These are phyloP conservation scores for Vitis rupestris DNA, from an alignment of 164 flowering plant genomes.

Conservation along the genomic window DNA sequence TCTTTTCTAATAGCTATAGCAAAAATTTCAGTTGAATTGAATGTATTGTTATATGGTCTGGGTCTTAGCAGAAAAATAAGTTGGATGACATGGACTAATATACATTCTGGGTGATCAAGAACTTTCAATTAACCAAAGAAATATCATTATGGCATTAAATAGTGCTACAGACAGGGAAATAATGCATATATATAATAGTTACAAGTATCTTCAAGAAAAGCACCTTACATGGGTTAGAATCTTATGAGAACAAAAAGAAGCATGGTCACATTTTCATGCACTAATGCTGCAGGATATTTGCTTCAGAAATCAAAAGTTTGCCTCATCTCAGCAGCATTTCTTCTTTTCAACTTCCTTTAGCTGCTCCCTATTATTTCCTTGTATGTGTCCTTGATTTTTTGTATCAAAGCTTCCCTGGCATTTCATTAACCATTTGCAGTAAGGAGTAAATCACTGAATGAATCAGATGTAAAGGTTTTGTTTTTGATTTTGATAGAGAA, in stretches of 20 bases:
- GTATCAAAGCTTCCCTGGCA: slow-evolving; percentile 65
- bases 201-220: slow-evolving; percentile 9
- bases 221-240: slow-evolving; percentile 14
- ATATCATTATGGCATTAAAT: background rate
- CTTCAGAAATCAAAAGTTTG: background rate
- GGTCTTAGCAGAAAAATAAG: too few relatives aligned
- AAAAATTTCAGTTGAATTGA: too few relatives aligned
- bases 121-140: slow-evolving; percentile 6
- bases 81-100: too few relatives aligned
- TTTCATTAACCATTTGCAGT: background rate
- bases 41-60: too few relatives aligned
- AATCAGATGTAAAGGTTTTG: too few relatives aligned
- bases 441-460: too few relatives aligned
- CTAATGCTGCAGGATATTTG: slow-evolving; percentile 11
- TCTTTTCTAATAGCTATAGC: too few relatives aligned
- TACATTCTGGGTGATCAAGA: too few relatives aligned
- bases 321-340: slow-evolving; percentile 9
- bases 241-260: slow-evolving; percentile 13
- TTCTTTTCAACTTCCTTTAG: slow-evolving; percentile 16
- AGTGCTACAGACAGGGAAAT: background rate
- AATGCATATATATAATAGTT: slow-evolving; percentile 1
- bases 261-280: slow-evolving; percentile 4
- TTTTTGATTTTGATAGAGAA: background rate
- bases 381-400: slow-evolving; percentile 61
- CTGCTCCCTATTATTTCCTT: slow-evolving; percentile 59